Conservation (phyloP, 1,284 basidiomycete species). For the Moesziomyces sp. region DNA sequence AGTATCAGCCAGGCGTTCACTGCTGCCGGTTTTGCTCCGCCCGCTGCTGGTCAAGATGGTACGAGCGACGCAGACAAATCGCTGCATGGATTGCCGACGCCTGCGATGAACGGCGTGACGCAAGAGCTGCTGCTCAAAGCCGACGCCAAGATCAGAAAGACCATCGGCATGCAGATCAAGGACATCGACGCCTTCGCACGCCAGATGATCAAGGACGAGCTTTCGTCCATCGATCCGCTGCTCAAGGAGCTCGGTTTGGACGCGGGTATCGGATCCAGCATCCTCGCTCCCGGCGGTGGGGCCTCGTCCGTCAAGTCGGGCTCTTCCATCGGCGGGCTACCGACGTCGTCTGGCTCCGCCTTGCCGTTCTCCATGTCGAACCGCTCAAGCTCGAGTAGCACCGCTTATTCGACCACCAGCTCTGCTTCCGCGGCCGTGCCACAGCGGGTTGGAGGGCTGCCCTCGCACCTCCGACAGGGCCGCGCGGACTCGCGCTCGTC, state of each 20-base stretch:
- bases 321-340: constrained; percentile 11
- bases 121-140: constrained; percentile 54
- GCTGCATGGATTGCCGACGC: neutral
- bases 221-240: constrained; percentile 45
- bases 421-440: neutral
- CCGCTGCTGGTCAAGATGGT: neutral
- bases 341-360: constrained; percentile 12
- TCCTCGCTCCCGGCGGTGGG: neutral
- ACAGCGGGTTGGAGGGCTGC: constrained; percentile 4
- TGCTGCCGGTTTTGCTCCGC: neutral
- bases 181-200: constrained; percentile 54
- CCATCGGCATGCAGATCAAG: constrained; percentile 41
- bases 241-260: constrained; percentile 35
- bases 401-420: neutral
- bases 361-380: constrained; percentile 16
- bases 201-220: constrained; percentile 55
- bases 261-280: neutral
- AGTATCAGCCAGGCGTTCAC: constrained; percentile 26
- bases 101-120: constrained; percentile 24
- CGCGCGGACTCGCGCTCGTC: neutral
- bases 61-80: neutral
- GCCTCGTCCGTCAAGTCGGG: neutral
- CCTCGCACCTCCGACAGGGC: constrained; percentile 18
- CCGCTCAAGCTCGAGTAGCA: neutral
- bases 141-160: constrained; percentile 57